Evolutionary conservation across 768 basidiomycete genomes (phyloP).

Genomic region (Gloeopeniophorella convolvens): DNA sequence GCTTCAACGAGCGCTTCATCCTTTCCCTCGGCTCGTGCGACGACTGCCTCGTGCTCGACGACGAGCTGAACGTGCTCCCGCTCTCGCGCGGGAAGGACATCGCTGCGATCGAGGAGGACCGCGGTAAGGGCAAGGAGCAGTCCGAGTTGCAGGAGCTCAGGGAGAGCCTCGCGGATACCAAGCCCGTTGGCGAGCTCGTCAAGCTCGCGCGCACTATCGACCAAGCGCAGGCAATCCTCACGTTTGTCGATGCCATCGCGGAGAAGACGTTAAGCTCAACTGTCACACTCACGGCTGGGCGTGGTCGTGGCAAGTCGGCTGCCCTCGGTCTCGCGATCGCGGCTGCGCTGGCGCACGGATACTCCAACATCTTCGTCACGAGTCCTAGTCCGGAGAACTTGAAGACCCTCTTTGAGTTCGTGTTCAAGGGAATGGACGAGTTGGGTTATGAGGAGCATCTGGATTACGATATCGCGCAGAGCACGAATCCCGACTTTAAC

Average conservation of each 20-base stretch:
- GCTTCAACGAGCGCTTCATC: slow-evolving; percentile 99
- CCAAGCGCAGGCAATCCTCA: slow-evolving; percentile 90
- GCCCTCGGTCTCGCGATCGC: slow-evolving; percentile 94
- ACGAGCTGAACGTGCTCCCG: slow-evolving; percentile 96
- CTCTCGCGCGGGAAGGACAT: slow-evolving; percentile 95
- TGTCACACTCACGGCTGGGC: slow-evolving; percentile 88
- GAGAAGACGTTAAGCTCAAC: slow-evolving; percentile 93
- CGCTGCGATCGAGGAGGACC: slow-evolving; percentile 47
- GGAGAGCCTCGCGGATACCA: slow-evolving; percentile 70
- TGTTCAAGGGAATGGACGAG: slow-evolving; percentile 93
- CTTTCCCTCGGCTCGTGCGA: slow-evolving; percentile 90
- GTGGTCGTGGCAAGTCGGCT: slow-evolving; percentile 95
- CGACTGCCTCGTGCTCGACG: slow-evolving; percentile 92
- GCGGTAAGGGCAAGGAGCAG: slow-evolving; percentile 46
- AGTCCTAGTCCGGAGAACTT: slow-evolving; percentile 97
- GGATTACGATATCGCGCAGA: slow-evolving; percentile 94
- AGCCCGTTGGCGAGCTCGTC: slow-evolving; percentile 83
- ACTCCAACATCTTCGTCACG: slow-evolving; percentile 97
- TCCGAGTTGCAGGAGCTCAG: slow-evolving; percentile 73
- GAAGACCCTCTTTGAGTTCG: slow-evolving; percentile 95
- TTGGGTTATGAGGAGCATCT: slow-evolving; percentile 96
- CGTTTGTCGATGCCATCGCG: slow-evolving; percentile 89
- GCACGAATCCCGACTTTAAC: slow-evolving; percentile 90
- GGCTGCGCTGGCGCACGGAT: slow-evolving; percentile 87
- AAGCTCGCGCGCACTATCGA: slow-evolving; percentile 89